Base-by-base conservation (phyloP, 352 stramenopile genomes). In the Pythium folliculosum region DNA sequence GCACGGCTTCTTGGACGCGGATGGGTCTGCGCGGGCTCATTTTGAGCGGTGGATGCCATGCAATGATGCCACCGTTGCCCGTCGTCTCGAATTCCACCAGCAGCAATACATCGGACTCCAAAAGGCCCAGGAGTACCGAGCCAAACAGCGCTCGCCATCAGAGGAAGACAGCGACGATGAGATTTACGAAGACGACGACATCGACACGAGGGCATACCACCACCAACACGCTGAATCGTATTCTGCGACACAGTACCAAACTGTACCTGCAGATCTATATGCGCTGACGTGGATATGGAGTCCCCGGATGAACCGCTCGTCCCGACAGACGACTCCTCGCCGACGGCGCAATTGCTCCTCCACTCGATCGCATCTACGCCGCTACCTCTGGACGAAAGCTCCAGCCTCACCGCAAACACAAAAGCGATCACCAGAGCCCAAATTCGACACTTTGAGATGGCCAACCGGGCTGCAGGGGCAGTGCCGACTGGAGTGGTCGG, bases 61-160 rank as follows among this genome's bases (percentile, higher is more conserved):
- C 43, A 25, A 47, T 7, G 8, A 30, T 6, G 7, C n/a, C 16
- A 45, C 62, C 13, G 9, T 67, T 1, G 5, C 12, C 16, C 49
- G 62, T 17, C 4, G n/a, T 12, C 57, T 75, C 12, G 62, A 70
- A 2, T 56, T 44, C 16, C 68, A 75, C 48, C 68, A 75, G 35
- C 63, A 69, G 21, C 58, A 68, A 17, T 75, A 71, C 48, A 10
- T 67, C 8, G 23, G 23, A 0, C 45, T 70, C 1, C 44, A 71
- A 17, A 60, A 44, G 1, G 63, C 62, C 6, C 53, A 56, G 27
- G 30, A 58, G 2, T 70, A 65, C 44, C 62, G 55, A 14, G n/a
- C n/a, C 8, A 47, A 47, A 17, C 45, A 54, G 17, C 6, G 17
- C 40, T 21, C 40, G 14, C 5, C 6, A 0, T n/a, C 16, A 5